phyloP scores from a whole-genome alignment of 805 yeast species.

The Candida coleopterorum region DNA sequence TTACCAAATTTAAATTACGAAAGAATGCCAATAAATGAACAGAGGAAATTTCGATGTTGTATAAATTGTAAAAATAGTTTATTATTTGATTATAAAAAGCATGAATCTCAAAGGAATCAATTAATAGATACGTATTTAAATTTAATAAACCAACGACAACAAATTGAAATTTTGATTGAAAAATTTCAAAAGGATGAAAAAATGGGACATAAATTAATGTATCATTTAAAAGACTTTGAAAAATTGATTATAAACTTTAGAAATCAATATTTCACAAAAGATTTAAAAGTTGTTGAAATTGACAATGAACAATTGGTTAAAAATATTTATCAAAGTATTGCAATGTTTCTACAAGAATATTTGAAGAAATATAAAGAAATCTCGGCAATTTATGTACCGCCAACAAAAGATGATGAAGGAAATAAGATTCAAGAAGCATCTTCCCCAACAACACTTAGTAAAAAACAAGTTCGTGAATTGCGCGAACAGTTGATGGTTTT shows the following conservation, averaged over 20 bases:
- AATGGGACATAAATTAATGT: conserved; percentile 20
- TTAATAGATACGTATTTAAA: conserved; percentile 16
- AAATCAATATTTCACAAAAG: conserved; percentile 12
- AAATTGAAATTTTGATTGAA: conserved; percentile 17
- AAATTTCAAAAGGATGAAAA: conserved; percentile 18
- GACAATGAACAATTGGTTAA: conserved; percentile 30
- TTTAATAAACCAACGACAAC: conserved; percentile 18
- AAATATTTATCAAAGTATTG: conserved; percentile 54
- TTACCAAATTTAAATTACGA: conserved; percentile 32
- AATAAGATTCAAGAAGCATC: conserved; percentile 4
- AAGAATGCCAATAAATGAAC: conserved; percentile 7
- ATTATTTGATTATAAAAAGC: conserved; percentile 45
- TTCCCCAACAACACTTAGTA: conserved; percentile 33
- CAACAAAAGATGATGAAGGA: conserved; percentile 8
- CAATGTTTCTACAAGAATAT: conserved; percentile 60
- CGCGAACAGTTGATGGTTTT: conserved; percentile 81
- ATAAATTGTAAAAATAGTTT: conserved; percentile 59
- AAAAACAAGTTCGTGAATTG: conserved; percentile 50
- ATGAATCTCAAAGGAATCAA: conserved; percentile 1
- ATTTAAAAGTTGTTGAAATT: conserved; percentile 11
- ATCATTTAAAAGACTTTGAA: conserved; percentile 30
- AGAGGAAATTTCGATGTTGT: conserved; percentile 55
- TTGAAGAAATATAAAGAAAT: conserved; percentile 60
- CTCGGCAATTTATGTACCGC: conserved; percentile 39
- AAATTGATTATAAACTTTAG: conserved; percentile 19